phyloP scores from a whole-genome alignment of 2,329 filamentous ascomycete species.

The Arthroderma sp. region DNA sequence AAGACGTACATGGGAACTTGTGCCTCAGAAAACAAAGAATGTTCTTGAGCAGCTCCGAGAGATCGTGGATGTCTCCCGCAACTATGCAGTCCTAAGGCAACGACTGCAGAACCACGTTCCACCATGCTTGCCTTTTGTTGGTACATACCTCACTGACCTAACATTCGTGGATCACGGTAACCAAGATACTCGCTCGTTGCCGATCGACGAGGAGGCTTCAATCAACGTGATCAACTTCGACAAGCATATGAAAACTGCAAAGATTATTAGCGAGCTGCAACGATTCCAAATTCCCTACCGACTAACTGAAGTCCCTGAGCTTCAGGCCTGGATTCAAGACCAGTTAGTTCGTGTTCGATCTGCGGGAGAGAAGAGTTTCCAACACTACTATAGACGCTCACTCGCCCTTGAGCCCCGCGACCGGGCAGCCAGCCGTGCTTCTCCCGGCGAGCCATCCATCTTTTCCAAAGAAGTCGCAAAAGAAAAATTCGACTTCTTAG shows the following conservation, averaged over 20 bases:
- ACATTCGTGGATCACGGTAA: slow-evolving; percentile 96
- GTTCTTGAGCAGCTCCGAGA: slow-evolving; percentile 64
- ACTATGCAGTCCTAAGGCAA: slow-evolving; percentile 75
- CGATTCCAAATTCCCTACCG: slow-evolving; percentile 91
- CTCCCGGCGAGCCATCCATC: slow-evolving; percentile 17
- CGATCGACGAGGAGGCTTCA: slow-evolving; percentile 45
- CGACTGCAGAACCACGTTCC: slow-evolving; percentile 75
- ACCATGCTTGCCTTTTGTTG: slow-evolving; percentile 87
- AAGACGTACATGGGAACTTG: slow-evolving; percentile 79
- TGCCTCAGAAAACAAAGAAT: slow-evolving; percentile 71
- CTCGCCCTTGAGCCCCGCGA: slow-evolving; percentile 61
- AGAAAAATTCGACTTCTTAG: slow-evolving; percentile 41
- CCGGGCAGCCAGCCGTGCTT: slow-evolving; percentile 12
- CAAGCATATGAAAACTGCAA: slow-evolving; percentile 87
- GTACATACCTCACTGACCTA: slow-evolving; percentile 90
- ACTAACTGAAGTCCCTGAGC: slow-evolving; percentile 66
- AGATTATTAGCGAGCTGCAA: slow-evolving; percentile 90
- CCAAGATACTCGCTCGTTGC: slow-evolving; percentile 65
- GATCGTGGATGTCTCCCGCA: slow-evolving; percentile 81
- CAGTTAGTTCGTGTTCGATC: slow-evolving; percentile 65
- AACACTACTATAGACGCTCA: slow-evolving; percentile 68
- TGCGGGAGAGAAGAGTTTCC: slow-evolving; percentile 48
- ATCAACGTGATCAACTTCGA: slow-evolving; percentile 91
- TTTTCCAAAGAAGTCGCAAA: slow-evolving; percentile 28
- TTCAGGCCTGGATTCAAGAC: slow-evolving; percentile 83